Evolutionary conservation across 768 basidiomycete species (phyloP).

Genomic region (Kwoniella shandongensis): DNA sequence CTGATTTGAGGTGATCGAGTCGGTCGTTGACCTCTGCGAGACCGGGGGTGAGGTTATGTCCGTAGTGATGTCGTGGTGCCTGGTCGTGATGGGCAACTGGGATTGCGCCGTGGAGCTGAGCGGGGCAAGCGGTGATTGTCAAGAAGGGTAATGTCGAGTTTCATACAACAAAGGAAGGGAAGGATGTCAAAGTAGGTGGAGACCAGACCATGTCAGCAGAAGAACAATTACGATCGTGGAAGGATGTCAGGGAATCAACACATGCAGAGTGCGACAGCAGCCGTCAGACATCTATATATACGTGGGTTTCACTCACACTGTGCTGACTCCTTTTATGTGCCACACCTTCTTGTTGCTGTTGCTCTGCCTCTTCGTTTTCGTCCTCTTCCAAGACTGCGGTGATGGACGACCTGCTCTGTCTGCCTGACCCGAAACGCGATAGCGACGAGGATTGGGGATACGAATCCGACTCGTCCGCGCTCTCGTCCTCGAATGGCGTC

Average conservation of each 20-base stretch:
- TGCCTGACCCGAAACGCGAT: constrained; percentile 5
- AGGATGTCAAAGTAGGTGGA: constrained; percentile 1
- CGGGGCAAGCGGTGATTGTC: background rate
- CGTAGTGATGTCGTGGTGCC: background rate
- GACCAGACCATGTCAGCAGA: constrained; percentile 4
- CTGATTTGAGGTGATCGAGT: background rate
- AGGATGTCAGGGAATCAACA: background rate
- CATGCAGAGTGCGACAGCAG: background rate
- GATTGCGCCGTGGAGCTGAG: background rate
- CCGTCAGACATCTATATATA: background rate
- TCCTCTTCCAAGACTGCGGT: constrained; percentile 16
- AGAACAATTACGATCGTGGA: background rate
- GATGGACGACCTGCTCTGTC: constrained; percentile 16
- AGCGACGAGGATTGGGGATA: constrained; percentile 4
- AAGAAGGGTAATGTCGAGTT: constrained; percentile 27
- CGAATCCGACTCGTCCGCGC: constrained; percentile 7
- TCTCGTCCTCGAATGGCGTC: constrained; percentile 1
- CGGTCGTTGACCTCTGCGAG: no score
- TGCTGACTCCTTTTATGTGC: no score
- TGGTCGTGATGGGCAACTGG: background rate
- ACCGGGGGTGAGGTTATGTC: background rate
- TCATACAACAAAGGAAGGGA: constrained; percentile 29
- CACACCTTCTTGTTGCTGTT: background rate
- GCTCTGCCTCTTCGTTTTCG: constrained; percentile 11
- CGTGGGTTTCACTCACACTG: background rate